Evolutionary conservation across 208 protist genomes (phyloP), one percentile per base, ranked within the genome.

Genomic region (Trypanosoma cruzi): DNA sequence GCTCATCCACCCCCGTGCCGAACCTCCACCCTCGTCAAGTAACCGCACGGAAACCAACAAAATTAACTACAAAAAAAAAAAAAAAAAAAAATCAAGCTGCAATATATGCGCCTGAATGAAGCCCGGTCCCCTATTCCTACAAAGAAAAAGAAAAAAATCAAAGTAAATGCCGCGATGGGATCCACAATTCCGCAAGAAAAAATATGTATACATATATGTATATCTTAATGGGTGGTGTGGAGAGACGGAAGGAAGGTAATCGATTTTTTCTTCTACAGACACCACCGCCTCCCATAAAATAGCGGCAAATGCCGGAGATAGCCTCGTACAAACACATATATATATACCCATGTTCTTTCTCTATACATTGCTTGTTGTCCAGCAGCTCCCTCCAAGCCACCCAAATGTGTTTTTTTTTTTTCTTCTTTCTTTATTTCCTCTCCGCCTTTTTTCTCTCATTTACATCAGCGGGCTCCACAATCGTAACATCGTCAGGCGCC

Each of bases 401-500:
- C 48, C 1, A 4, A 8, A 48, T 10, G 22, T 52, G 20, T n/a
- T 53, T 46, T 48, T 48, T 48, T 42, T 26, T 48, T 2, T 42
- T 67, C 8, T 48, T 22, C 14, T 46, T 57, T 44, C n/a, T 31
- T 55, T 2, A 10, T 20, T 49, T 37, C 55, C n/a, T n/a, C n/a
- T n/a, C n/a, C n/a, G 0, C 24, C 42, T 52, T 53, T 4, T 52
- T 28, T 36, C 4, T 56, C 16, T 56, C 34, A 6, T 32, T 65
- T 70, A 75, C 63, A 65, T 65, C 4, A 69, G 44, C 42, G 75
- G 83, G 61, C 65, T 72, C 83, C 83, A 92, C 36, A 88, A 14
- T 22, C 69, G 74, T 16, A 94, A 56, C 31, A 91, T 62, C n/a
- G 75, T 77, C 34, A 94, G n/a, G 14, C 71, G 62, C 13, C 88